Conservation (phyloP, 805 yeast species). For the Candida endomychidarum region DNA sequence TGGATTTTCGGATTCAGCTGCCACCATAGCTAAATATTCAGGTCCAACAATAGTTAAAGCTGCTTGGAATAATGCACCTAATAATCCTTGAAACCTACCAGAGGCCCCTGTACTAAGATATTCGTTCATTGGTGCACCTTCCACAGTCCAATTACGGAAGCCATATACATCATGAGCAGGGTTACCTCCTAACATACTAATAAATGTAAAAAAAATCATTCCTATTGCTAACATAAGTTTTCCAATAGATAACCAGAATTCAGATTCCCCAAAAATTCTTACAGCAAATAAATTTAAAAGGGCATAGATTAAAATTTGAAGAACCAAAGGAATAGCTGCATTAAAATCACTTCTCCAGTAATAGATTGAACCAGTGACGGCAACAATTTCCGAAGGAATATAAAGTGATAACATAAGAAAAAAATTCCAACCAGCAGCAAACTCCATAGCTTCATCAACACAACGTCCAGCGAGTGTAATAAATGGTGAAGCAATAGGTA, state of each 20-base stretch:
- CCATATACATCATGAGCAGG: constrained; percentile 34
- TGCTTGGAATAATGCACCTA: constrained; percentile 35
- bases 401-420: constrained; percentile 45
- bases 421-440: constrained; percentile 32
- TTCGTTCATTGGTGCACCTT: constrained; percentile 40
- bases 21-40: constrained; percentile 45
- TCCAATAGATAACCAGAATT: constrained; percentile 44
- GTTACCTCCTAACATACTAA: constrained; percentile 38
- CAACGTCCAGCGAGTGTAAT: constrained; percentile 38
- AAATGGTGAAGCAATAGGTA: constrained; percentile 38
- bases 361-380: constrained; percentile 54
- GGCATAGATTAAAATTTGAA: constrained; percentile 42
- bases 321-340: constrained; percentile 44
- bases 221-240: constrained; percentile 39
- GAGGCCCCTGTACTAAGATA: constrained; percentile 33
- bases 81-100: constrained; percentile 44
- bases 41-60: constrained; percentile 45
- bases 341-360: constrained; percentile 50
- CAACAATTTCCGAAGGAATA: constrained; percentile 47
- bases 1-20: constrained; percentile 57
- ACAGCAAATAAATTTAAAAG: constrained; percentile 47
- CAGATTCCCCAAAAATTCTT: constrained; percentile 49
- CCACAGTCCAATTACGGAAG: constrained; percentile 32
- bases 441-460: constrained; percentile 38
- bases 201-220: constrained; percentile 33